These are phyloP conservation scores for Erigeron canadensis DNA, from an alignment of 129 eudicot genomes.

Conservation along the genomic window DNA sequence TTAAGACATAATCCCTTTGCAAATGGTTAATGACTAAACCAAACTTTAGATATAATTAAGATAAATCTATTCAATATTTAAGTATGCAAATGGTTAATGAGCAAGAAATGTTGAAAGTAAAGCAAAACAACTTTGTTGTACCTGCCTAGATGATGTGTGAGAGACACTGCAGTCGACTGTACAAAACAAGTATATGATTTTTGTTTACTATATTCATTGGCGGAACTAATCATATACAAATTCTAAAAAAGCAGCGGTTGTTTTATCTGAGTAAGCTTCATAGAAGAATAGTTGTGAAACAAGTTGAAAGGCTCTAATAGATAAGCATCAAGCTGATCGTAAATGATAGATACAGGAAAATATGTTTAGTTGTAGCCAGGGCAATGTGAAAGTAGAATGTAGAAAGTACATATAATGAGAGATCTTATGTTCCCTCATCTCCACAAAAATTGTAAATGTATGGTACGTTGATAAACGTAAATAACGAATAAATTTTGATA, in stretches of 20 bases:
- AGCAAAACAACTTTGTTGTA: slow-evolving; percentile 1
- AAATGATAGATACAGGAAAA: slow-evolving; percentile 5
- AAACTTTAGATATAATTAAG: not conserved
- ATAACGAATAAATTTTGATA: slow-evolving; percentile 18
- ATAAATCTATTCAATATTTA: too few relatives aligned
- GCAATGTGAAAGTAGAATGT: slow-evolving; percentile 12
- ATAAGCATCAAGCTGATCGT: slow-evolving; percentile 6
- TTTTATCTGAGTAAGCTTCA: not conserved
- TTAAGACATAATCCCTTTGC: slow-evolving; percentile 8
- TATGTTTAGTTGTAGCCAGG: slow-evolving; percentile 19
- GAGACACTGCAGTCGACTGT: slow-evolving; percentile 3
- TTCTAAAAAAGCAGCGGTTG: not conserved
- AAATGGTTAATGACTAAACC: slow-evolving; percentile 1
- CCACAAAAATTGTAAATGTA: slow-evolving; percentile 22
- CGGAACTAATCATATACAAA: slow-evolving; percentile 3
- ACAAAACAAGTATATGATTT: slow-evolving; percentile 20
- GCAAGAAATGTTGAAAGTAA: not conserved
- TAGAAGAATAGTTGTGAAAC: slow-evolving; percentile 6
- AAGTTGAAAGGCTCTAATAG: not conserved
- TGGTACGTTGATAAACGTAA: slow-evolving; percentile 9
- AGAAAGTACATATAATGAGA: slow-evolving; percentile 20
- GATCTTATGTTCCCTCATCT: slow-evolving; percentile 17
- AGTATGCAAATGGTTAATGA: too few relatives aligned
- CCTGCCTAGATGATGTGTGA: slow-evolving; percentile 12
- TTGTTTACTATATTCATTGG: slow-evolving; percentile 18